phyloP scores from a whole-genome alignment of 2,329 filamentous ascomycete species.

The Nannizzia gypsea region DNA sequence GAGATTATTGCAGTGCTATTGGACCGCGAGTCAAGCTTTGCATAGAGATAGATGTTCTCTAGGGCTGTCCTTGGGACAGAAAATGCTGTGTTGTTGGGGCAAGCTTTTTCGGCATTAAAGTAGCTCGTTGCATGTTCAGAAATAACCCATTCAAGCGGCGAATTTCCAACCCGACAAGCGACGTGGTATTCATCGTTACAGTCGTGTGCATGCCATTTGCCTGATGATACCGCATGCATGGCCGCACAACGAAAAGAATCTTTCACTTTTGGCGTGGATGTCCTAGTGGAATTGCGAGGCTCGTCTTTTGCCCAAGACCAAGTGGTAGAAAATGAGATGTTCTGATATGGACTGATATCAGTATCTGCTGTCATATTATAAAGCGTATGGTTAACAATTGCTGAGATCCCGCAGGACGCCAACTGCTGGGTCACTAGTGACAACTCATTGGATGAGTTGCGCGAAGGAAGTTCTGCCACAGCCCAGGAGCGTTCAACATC shows the following conservation, averaged over 20 bases:
- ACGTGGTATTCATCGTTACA: slow-evolving; percentile 42
- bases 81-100: slow-evolving; percentile 41
- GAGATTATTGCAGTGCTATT: neutral
- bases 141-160: slow-evolving; percentile 50
- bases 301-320: slow-evolving; percentile 52
- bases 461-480: slow-evolving; percentile 21
- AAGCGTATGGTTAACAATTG: slow-evolving; percentile 47
- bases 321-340: slow-evolving; percentile 39
- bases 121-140: slow-evolving; percentile 35
- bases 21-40: slow-evolving; percentile 25
- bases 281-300: slow-evolving; percentile 38
- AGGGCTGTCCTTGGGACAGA: slow-evolving; percentile 49
- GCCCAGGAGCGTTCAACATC: slow-evolving; percentile 46
- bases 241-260: slow-evolving; percentile 45
- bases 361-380: slow-evolving; percentile 40
- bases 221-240: slow-evolving; percentile 37
- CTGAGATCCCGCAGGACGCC: slow-evolving; percentile 49
- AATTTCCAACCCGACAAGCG: slow-evolving; percentile 43
- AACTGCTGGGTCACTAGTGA: slow-evolving; percentile 28
- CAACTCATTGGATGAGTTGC: slow-evolving; percentile 21
- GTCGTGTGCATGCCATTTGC: slow-evolving; percentile 48
- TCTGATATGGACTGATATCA: slow-evolving; percentile 37
- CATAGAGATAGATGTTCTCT: slow-evolving; percentile 49
- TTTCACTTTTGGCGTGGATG: slow-evolving; percentile 17
- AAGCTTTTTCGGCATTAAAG: slow-evolving; percentile 35